These are phyloP conservation scores for Hypholoma fasciculare DNA, from an alignment of 768 basidiomycete species.

Conservation along the genomic window DNA sequence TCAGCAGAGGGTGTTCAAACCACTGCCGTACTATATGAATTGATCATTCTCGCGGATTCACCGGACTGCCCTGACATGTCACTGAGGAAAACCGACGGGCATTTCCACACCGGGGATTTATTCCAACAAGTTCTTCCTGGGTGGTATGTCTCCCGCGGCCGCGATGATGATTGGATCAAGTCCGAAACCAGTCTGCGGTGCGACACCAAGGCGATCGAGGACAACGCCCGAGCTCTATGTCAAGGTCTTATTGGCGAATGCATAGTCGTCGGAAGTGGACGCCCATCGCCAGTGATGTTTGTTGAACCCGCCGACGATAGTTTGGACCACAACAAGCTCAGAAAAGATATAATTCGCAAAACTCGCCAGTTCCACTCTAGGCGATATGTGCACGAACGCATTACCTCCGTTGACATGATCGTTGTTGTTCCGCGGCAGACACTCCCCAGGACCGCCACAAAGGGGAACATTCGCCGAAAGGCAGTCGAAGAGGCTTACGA, in stretches of 20 bases:
- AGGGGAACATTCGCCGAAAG: constrained; percentile 78
- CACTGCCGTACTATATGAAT: constrained; percentile 58
- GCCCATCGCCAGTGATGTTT: constrained; percentile 76
- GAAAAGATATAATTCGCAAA: constrained; percentile 71
- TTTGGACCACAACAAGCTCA: constrained; percentile 57
- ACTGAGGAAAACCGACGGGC: constrained; percentile 60
- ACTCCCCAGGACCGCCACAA: constrained; percentile 76
- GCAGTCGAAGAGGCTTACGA: constrained; percentile 72
- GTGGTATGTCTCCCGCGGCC: constrained; percentile 63
- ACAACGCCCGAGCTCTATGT: constrained; percentile 69
- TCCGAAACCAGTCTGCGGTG: constrained; percentile 76
- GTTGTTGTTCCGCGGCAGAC: constrained; percentile 65
- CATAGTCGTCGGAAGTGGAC: constrained; percentile 74
- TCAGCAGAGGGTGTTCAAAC: constrained; percentile 47
- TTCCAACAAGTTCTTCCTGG: constrained; percentile 65
- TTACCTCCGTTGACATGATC: constrained; percentile 63
- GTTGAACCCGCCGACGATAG: constrained; percentile 56
- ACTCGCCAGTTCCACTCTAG: constrained; percentile 73
- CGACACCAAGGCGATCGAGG: constrained; percentile 82
- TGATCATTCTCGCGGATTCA: constrained; percentile 69
- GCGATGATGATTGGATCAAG: constrained; percentile 88
- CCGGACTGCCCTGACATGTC: constrained; percentile 66
- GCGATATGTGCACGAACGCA: constrained; percentile 79
- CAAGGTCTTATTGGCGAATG: constrained; percentile 67
- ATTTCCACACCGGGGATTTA: constrained; percentile 83